Conservation (phyloP, 176 grass and related monocot genomes). For the Dactylis glomerata region DNA sequence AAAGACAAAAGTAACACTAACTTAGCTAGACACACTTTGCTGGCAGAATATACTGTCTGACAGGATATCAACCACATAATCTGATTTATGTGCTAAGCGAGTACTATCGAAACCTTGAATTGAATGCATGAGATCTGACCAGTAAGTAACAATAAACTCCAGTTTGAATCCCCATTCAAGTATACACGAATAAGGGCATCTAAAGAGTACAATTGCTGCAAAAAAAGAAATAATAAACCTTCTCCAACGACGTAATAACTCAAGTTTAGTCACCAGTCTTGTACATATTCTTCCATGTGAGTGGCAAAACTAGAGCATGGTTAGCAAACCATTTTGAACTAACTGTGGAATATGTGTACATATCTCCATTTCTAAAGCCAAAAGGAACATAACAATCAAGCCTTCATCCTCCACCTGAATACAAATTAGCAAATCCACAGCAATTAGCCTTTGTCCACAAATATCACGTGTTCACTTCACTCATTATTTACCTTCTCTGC, state of each 20-base stretch:
- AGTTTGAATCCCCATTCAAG: constrained; percentile 8
- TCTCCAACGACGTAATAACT: neutral
- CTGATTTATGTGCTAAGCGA: constrained; percentile 20
- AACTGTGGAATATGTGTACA: constrained; percentile 9
- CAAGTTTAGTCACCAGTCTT: neutral
- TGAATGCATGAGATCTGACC: neutral
- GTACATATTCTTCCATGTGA: constrained; percentile 11
- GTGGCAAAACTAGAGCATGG: neutral
- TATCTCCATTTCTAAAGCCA: neutral
- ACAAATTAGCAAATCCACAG: neutral
- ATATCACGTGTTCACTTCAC: neutral
- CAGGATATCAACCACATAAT: constrained; percentile 5
- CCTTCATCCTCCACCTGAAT: constrained; percentile 7
- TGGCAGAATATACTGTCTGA: neutral
- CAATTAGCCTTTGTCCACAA: neutral
- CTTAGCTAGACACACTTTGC: neutral
- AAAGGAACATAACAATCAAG: neutral
- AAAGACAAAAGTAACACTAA: neutral
- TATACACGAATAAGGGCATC: constrained; percentile 2
- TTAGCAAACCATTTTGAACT: constrained; percentile 10
- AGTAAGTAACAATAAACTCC: neutral
- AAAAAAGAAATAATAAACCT: neutral
- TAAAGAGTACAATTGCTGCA: neutral
- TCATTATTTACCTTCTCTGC: constrained; percentile 15
- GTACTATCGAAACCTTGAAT: neutral